Evolutionary conservation across 305 asterid species (phyloP).

Genomic region (Fraxinus latifolia): DNA sequence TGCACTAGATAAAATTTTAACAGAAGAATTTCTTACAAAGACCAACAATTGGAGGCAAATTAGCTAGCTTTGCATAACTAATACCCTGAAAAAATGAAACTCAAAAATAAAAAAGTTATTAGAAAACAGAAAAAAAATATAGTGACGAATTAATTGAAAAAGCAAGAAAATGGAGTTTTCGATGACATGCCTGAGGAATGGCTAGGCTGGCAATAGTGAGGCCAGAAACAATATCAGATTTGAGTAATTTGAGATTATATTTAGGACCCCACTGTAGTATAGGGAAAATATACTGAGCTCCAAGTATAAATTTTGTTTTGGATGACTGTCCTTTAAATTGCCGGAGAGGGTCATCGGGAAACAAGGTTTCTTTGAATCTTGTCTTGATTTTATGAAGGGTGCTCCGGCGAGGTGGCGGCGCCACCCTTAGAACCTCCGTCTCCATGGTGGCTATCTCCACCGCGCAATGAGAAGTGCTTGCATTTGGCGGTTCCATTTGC

Average conservation of each 20-base stretch:
- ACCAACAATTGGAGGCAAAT: conserved; percentile 85
- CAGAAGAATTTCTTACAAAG: conserved; percentile 55
- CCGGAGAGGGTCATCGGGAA: conserved; percentile 81
- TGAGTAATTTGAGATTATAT: conserved; percentile 50
- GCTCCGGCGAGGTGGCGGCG: conserved; percentile 57
- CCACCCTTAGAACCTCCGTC: conserved; percentile 64
- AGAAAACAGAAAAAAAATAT: background rate
- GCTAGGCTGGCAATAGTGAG: conserved; percentile 96
- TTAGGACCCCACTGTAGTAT: conserved; percentile 73
- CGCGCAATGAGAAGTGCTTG: conserved; percentile 5
- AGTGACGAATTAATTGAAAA: background rate
- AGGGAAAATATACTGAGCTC: conserved; percentile 62
- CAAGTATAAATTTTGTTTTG: conserved; percentile 43
- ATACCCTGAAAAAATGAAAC: conserved; percentile 50
- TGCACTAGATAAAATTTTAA: background rate
- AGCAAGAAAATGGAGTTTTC: background rate
- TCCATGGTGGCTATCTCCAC: conserved; percentile 37
- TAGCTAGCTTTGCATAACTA: conserved; percentile 86
- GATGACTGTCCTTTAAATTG: conserved; percentile 60
- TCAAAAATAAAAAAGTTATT: background rate
- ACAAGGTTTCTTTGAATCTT: conserved; percentile 73
- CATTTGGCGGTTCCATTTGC: conserved; percentile 20
- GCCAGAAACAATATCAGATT: conserved; percentile 81
- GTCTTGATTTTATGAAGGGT: conserved; percentile 46
- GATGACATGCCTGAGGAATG: conserved; percentile 63